These are phyloP conservation scores for Ichthyophthirius multifiliis DNA, from an alignment of 169 alveolate species.

Conservation along the genomic window DNA sequence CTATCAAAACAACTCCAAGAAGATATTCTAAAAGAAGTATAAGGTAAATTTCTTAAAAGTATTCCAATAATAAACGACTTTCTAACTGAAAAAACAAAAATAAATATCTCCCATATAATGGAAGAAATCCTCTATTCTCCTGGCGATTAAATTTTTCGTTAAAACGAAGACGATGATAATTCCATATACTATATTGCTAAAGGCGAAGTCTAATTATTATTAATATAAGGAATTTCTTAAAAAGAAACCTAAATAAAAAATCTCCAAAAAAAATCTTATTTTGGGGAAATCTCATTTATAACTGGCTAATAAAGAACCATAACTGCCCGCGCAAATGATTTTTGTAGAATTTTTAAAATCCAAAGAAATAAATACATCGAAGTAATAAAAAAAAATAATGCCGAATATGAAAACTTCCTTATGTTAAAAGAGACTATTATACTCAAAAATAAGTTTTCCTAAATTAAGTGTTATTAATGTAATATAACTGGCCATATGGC, in stretches of 20 bases:
- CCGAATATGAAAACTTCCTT: not conserved
- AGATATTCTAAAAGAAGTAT: not conserved
- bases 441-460: not conserved
- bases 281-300: not conserved
- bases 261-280: not conserved
- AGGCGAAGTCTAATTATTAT: not conserved
- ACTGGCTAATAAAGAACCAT: not conserved
- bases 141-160: not conserved
- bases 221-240: not conserved
- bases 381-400: not conserved
- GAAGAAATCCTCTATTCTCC: not conserved
- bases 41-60: not conserved
- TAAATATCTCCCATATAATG: not conserved
- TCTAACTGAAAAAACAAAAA: not conserved
- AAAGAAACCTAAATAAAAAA: not conserved
- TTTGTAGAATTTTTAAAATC: not conserved
- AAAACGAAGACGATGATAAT: not conserved
- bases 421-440: not conserved
- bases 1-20: not conserved
- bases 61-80: not conserved
- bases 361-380: not conserved
- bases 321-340: not conserved
- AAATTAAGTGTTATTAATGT: not conserved
- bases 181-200: not conserved
- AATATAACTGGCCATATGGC: not conserved